Evolutionary conservation across 306 rosid genomes (phyloP), one percentile per base, ranked within the genome.

Genomic region (Lotus japonicus): DNA sequence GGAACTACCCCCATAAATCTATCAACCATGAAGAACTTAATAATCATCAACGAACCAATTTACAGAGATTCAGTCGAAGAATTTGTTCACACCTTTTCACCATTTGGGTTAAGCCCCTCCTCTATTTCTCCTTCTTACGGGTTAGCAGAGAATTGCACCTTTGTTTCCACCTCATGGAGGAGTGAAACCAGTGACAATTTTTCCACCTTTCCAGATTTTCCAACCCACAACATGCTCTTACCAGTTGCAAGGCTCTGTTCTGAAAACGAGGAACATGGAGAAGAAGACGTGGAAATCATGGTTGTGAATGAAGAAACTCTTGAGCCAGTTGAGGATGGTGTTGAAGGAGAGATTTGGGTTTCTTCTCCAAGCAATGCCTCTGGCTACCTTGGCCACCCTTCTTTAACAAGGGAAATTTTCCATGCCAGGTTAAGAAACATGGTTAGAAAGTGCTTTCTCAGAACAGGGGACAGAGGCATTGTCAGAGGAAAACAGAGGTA

Each of bases 261-360:
- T 11, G 7, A 23, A 5, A 2, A 35, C 16, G 76, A 51, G 26
- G 81, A 73, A 18, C 43, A 21, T 2, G 36, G 36, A 31, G 36
- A 7, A 31, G 87, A 73, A 71, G 98, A 87, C 78, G 72, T 87
- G 74, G 82, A 83, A 6, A 84, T 92, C 12, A 26, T 84, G 13
- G 83, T 92, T 5, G 90, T 92, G 1, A 70, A 87, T 8, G 92
- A 80, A 46, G 85, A 85, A 66, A 89, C 95, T 0, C 16, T 23
- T 18, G 96, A 89, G 60, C 81, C 83, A 0, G 92, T 70, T 12
- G 89, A 84, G 36, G 95, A 89, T 16, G 96, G 87, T 16, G 64
- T 66, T 12, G 98, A 92, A 80, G 98, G 95, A 35, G 98, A 92
- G 60, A 87, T 92, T 64, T 84, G 95, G 89, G 87, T 92, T 58